Evolutionary conservation across 768 basidiomycete genomes (phyloP).

Genomic region (Pilatotrama ljubarskyi): DNA sequence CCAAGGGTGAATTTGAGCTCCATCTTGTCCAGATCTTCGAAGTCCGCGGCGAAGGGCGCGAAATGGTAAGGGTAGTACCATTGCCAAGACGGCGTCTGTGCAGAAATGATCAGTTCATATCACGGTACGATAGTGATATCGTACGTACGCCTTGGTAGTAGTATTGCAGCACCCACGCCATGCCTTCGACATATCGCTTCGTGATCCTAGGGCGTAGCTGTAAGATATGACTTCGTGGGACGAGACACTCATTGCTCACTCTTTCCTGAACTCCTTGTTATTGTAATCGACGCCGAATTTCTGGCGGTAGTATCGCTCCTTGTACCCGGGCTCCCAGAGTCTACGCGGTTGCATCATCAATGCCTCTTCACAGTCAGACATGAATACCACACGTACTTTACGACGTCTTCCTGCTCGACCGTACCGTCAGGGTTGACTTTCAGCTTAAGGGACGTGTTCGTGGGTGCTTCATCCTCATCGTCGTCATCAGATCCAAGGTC

Average conservation of each 20-base stretch:
- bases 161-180: conserved; percentile 95
- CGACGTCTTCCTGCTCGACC: conserved; percentile 91
- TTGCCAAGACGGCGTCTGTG: conserved; percentile 86
- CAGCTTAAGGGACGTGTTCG: conserved; percentile 49
- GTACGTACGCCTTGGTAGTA: conserved; percentile 93
- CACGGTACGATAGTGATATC: background rate
- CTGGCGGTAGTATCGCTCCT: conserved; percentile 89
- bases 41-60: conserved; percentile 96
- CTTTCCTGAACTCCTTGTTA: conserved; percentile 71
- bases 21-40: conserved; percentile 75
- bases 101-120: conserved; percentile 22
- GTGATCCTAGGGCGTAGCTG: conserved; percentile 56
- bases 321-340: conserved; percentile 95
- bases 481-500: conserved; percentile 31
- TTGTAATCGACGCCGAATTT: conserved; percentile 81
- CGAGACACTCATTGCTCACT: conserved; percentile 48
- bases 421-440: conserved; percentile 91
- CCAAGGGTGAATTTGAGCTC: conserved; percentile 78
- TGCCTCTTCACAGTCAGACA: background rate
- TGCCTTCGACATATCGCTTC: conserved; percentile 85
- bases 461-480: conserved; percentile 42
- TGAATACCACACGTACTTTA: conserved; percentile 63
- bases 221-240: background rate
- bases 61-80: conserved; percentile 99
- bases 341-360: conserved; percentile 42